Percentiles rank a stretch among this genome's conserved stretches.
phyloP scores from a whole-genome alignment of 2,329 filamentous ascomycete species.

The Aspergillus ustus region DNA sequence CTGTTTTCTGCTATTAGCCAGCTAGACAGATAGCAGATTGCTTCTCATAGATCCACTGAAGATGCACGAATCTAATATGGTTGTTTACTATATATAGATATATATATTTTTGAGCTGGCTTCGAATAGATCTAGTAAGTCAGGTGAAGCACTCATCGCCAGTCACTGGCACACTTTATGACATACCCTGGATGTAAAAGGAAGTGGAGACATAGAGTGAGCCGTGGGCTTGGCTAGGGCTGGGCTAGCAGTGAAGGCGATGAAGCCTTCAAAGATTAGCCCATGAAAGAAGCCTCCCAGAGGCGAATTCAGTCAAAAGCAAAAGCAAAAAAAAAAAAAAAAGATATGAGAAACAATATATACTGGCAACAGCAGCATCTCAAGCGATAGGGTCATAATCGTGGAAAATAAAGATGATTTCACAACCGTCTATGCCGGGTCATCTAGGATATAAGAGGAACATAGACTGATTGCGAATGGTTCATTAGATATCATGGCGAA shows the following conservation, averaged over 20 bases:
- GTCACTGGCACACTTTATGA: neutral
- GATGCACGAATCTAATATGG: conserved; percentile 4
- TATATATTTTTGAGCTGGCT: too few species aligned
- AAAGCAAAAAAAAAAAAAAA: conserved; percentile 15
- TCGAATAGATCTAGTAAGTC: too few species aligned
- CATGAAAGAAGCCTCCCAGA: too few species aligned
- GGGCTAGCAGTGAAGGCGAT: too few species aligned
- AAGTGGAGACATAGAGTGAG: neutral
- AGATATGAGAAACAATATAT: neutral
- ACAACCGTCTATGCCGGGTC: neutral
- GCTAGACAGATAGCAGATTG: neutral
- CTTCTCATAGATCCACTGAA: neutral
- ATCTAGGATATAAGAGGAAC: conserved; percentile 19
- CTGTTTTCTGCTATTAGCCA: neutral
- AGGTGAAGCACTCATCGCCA: neutral
- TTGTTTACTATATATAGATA: neutral
- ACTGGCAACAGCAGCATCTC: neutral
- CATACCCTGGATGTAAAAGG: too few species aligned
- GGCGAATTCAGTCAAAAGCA: too few species aligned
- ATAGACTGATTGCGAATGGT: conserved; percentile 25
- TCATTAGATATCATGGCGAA: conserved; percentile 34
- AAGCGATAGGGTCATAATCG: too few species aligned
- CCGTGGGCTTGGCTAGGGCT: too few species aligned
- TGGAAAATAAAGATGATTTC: too few species aligned
- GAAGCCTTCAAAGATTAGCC: too few species aligned